These are phyloP conservation scores for Ogataea ramenticola DNA, from an alignment of 805 yeast species.

Conservation along the genomic window DNA sequence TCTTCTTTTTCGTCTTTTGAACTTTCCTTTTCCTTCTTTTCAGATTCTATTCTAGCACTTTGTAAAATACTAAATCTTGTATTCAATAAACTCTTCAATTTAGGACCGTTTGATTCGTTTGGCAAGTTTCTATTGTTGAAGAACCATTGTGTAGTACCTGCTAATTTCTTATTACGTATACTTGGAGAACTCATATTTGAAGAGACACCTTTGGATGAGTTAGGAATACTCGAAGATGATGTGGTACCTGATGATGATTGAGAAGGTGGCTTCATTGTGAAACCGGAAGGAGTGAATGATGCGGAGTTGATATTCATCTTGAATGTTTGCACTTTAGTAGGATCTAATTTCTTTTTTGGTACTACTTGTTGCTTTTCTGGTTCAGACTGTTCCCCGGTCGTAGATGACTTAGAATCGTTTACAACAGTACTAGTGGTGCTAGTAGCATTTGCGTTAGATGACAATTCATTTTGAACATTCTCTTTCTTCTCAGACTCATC, in stretches of 20 bases:
- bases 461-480: slow-evolving; percentile 1
- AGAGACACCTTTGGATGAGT: slow-evolving; percentile 6
- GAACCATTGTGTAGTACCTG: background rate
- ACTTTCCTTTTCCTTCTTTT: slow-evolving; percentile 11
- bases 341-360: slow-evolving; percentile 44
- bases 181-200: background rate
- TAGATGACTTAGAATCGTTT: too few species aligned
- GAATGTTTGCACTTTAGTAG: slow-evolving; percentile 48
- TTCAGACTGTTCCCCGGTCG: too few species aligned
- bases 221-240: slow-evolving; percentile 1
- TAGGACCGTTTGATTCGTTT: background rate
- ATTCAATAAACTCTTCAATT: background rate
- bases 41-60: slow-evolving; percentile 32
- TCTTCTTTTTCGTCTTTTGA: slow-evolving; percentile 9
- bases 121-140: background rate
- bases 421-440: too few species aligned
- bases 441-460: slow-evolving; percentile 2
- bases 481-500: slow-evolving; percentile 4
- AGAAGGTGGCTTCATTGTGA: slow-evolving; percentile 14
- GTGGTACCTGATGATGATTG: background rate
- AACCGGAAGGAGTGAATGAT: slow-evolving; percentile 46
- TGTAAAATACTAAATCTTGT: slow-evolving; percentile 44
- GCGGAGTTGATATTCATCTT: slow-evolving; percentile 67
- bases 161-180: background rate
- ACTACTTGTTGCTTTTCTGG: slow-evolving; percentile 1